Evolutionary conservation across 805 yeast genomes (phyloP).

Genomic region (Blastobotrys muscicola): DNA sequence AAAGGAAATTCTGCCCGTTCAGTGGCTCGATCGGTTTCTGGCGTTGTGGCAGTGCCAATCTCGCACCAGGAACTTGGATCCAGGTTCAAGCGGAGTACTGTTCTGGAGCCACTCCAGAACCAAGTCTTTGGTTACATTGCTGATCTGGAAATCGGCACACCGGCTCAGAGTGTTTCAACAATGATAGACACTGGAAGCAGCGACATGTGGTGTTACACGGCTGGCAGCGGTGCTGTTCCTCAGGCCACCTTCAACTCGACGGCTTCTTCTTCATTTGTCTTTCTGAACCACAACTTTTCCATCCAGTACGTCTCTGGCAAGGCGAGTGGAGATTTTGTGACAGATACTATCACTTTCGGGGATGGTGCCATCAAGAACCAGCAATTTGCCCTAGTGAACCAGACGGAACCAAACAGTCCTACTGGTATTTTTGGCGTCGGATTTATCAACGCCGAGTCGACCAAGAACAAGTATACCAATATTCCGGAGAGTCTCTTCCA

Average conservation of each 20-base stretch:
- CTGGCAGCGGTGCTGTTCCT: conserved; percentile 5
- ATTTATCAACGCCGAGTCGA: conserved; percentile 10
- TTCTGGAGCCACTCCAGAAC: background rate
- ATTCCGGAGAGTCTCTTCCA: conserved; percentile 46
- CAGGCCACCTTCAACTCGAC: conserved; percentile 4
- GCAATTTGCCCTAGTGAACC: conserved; percentile 62
- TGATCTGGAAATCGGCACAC: conserved; percentile 40
- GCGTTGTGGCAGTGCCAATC: no score
- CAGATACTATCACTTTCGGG: conserved; percentile 47
- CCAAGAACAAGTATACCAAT: conserved; percentile 37
- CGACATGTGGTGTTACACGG: conserved; percentile 45
- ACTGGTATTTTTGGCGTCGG: conserved; percentile 24
- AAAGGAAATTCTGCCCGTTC: no score
- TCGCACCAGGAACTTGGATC: no score
- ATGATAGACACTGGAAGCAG: conserved; percentile 62
- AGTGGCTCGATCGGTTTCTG: no score
- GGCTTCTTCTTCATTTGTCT: conserved; percentile 15
- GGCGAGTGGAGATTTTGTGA: conserved; percentile 46
- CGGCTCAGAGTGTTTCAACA: conserved; percentile 42
- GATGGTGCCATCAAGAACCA: conserved; percentile 39
- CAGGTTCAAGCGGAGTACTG: background rate
- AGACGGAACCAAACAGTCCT: conserved; percentile 5
- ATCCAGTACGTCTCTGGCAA: conserved; percentile 29
- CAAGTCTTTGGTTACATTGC: conserved; percentile 4
- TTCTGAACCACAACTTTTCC: conserved; percentile 13